Base-by-base conservation (phyloP, 306 rosid genomes). In the Quercus engelmannii region DNA sequence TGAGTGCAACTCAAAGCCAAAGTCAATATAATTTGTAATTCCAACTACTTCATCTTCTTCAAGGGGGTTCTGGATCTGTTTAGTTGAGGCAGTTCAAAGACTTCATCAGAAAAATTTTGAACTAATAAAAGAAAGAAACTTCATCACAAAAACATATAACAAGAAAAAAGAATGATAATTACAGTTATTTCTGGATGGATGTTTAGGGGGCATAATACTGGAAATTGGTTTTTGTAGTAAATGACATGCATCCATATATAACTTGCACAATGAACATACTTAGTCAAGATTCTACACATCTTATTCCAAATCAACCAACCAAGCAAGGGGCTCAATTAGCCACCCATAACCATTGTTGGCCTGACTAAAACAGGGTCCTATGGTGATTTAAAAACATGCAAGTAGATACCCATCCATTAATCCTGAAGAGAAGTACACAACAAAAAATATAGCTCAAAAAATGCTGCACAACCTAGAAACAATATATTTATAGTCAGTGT, bases 1-100 rank as follows among this genome's bases (percentile, higher is more conserved):
- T 70, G 93, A 87, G 84, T 82, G 90, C 85, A 96, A 84, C 87
- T 93, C 97, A 80, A 93, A 96, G 79, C 99, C 99, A 83, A 96
- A 93, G 86, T 96, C 99, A 65, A 93, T 91, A 68, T 93, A 96
- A 82, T 96, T 96, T 1, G 99, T 96, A 81, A 96, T 96, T 77
- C 98, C 99, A 86, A 96, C 96, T 25, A 95, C 80, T 78, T 71
- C 84, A 83, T 85, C 74, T 88, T 85, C 90, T 88, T 96, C 97
- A 61, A 90, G 79, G 73, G 99, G 99, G 76, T 96, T 93, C 84
- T 90, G 88, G 90, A 93, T 98, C 99, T 96, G 88, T 81, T 83
- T 80, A 78, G 80, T 87, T 77, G 41, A 84, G 84, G 78, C 74
- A 78, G 58, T 57, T 65, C 69, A 68, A 74, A 55, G 77, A 56